These are phyloP conservation scores for Smittium culicis DNA, from an alignment of 371 early-diverging fungal genomes.

Conservation along the genomic window DNA sequence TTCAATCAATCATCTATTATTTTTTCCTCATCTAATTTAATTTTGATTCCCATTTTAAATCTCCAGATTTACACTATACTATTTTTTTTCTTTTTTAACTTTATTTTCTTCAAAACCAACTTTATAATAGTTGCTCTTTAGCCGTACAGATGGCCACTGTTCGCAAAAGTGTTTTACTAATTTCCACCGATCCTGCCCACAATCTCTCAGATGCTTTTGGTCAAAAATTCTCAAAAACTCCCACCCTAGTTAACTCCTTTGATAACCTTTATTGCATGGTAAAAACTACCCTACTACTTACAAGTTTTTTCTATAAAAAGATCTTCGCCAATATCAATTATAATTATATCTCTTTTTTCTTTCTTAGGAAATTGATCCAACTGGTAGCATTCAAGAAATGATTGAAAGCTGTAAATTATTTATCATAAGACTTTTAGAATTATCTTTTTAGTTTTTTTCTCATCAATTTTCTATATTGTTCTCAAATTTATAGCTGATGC, in stretches of 20 bases:
- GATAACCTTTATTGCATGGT: conserved; percentile 87
- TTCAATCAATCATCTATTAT: too few relatives aligned
- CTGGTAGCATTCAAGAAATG: conserved; percentile 92
- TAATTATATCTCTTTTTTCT: background rate
- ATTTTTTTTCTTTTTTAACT: too few relatives aligned
- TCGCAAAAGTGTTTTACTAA: conserved; percentile 86
- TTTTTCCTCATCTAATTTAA: too few relatives aligned
- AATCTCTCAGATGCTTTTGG: conserved; percentile 97
- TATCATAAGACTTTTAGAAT: conserved; percentile 8
- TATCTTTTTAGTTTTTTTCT: background rate
- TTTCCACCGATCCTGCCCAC: conserved; percentile 98
- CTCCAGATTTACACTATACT: too few relatives aligned
- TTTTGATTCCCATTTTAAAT: too few relatives aligned
- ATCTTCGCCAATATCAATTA: background rate
- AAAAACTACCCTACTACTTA: background rate
- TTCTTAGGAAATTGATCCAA: conserved; percentile 84
- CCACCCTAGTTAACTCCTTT: conserved; percentile 88
- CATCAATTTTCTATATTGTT: conserved; percentile 2
- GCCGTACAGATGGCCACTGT: conserved; percentile 84
- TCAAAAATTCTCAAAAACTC: conserved; percentile 93
- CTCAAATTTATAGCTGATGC: conserved; percentile 36
- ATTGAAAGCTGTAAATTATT: conserved; percentile 43
- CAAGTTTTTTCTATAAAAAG: too few relatives aligned
- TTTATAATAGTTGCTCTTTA: conserved; percentile 43
- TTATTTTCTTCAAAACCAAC: background rate